Base-by-base conservation (phyloP, 2,329 filamentous ascomycete species). In the Aspergillus spinulosporus region DNA sequence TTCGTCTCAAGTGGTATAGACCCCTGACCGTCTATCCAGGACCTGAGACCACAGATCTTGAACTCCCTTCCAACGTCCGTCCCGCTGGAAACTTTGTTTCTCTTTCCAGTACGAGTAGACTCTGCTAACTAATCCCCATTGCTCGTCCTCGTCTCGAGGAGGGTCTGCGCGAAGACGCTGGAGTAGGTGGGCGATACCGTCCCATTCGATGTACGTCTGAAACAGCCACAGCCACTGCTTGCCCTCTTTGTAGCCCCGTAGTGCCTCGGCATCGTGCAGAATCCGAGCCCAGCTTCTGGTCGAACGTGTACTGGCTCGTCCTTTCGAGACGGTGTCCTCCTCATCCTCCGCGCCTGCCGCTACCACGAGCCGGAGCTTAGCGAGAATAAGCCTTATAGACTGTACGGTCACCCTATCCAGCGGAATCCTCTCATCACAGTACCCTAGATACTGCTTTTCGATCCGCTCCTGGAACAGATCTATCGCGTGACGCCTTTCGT, bases 171-270 rank as follows among this genome's bases (percentile, higher is more conserved):
- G 61, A 3, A 63, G 32, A 21, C 54, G 34, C 3, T 54, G 49
- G 1, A 62, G 51, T 6, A 66, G 39, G 46, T 58, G 59, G 2
- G 43, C 45, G 26, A 65, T 39, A 3, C 58, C 57, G 34, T 64
- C 64, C 62, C 63, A 64, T 31, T 66, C 62, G 4, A 64, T 21
- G 34, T 65, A 57, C 2, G 46, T 62, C 47, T 64, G 62, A 12
- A 64, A 60, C 9, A 57, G 45, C 64, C 64, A 66, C 2, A 62
- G 39, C 63, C 62, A 65, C 14, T 54, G 54, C 32, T 45, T 52
- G 1, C 58, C 54, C 1, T 52, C 59, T 29, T 64, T 58, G 42
- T 62, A 57, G 3, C 42, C 29, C 26, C 60, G 50, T 5, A 68
- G 40, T 1, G 14, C 39, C 4, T 51, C 46, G 6, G 63, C 54